Evolutionary conservation across 164 flowering plant genomes (phyloP).

Genomic region (Cinnamomum chago): DNA sequence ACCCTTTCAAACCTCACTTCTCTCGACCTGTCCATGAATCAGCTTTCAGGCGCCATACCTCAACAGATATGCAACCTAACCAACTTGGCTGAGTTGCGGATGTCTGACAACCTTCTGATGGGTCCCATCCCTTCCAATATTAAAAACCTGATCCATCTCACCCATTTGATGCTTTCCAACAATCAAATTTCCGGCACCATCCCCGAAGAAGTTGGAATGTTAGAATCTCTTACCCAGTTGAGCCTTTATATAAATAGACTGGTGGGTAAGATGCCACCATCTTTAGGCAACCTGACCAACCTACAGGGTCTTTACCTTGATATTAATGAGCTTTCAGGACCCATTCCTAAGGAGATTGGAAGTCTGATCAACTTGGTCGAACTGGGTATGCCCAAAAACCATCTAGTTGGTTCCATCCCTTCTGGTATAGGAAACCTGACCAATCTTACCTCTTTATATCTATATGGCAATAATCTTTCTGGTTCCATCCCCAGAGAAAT

Average conservation of each 20-base stretch:
- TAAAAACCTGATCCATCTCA: conserved; percentile 19
- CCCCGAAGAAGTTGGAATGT: conserved; percentile 31
- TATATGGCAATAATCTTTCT: background rate
- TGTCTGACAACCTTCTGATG: conserved; percentile 42
- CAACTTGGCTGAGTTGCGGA: no score
- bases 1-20: no score
- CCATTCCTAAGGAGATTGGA: background rate
- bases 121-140: conserved; percentile 31
- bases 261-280: conserved; percentile 11
- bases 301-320: conserved; percentile 15
- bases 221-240: conserved; percentile 6
- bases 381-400: background rate
- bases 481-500: background rate
- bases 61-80: no score
- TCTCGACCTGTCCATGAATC: no score
- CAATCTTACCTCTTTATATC: conserved; percentile 1
- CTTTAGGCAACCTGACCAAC: conserved; percentile 12
- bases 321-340: conserved; percentile 39
- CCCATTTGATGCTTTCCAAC: conserved; percentile 14
- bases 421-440: background rate
- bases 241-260: conserved; percentile 19
- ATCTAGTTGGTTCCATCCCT: background rate
- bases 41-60: no score
- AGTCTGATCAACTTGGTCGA: background rate
- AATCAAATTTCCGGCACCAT: conserved; percentile 29